A percentile compares a stretch with the other conserved stretches of the same genome.
Conservation (phyloP, 1,284 basidiomycete species). For the Cryptococcus depauperatus region DNA sequence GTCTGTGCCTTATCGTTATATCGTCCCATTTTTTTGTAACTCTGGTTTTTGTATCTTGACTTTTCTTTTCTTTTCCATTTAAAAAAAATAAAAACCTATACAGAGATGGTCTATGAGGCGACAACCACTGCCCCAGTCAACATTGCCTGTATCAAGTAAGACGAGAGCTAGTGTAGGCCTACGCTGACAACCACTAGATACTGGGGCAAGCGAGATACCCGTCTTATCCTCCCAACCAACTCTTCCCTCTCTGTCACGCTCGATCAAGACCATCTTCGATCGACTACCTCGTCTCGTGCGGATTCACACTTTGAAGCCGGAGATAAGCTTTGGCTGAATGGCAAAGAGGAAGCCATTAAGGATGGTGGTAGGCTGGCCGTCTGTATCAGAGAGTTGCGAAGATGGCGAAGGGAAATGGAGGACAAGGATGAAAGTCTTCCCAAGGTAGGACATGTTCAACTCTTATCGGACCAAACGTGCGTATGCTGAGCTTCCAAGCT, state of each 20-base stretch:
- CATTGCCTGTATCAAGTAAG: slow-evolving; percentile 91
- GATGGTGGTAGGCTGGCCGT: slow-evolving; percentile 67
- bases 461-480: neutral
- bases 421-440: slow-evolving; percentile 55
- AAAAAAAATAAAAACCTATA: too few species aligned
- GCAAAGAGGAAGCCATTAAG: slow-evolving; percentile 81
- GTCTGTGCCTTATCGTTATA: too few species aligned
- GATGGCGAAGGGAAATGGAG: slow-evolving; percentile 67
- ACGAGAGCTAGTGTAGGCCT: too few species aligned
- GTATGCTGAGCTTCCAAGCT: slow-evolving; percentile 48
- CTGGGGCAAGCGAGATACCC: slow-evolving; percentile 97
- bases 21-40: neutral
- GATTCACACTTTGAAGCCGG: slow-evolving; percentile 60
- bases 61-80: neutral
- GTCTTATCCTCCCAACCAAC: slow-evolving; percentile 93
- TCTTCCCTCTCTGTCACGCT: slow-evolving; percentile 95
- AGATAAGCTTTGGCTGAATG: slow-evolving; percentile 91
- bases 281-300: slow-evolving; percentile 84
- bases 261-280: slow-evolving; percentile 89
- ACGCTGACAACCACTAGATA: slow-evolving; percentile 53
- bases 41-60: neutral
- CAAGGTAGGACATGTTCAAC: slow-evolving; percentile 51
- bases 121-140: slow-evolving; percentile 91
- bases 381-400: slow-evolving; percentile 83
- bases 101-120: slow-evolving; percentile 59